Evolutionary conservation across 2,329 filamentous ascomycete species (phyloP), one percentile per base, ranked within the genome.

Genomic region (Pezizomycotina sp.): DNA sequence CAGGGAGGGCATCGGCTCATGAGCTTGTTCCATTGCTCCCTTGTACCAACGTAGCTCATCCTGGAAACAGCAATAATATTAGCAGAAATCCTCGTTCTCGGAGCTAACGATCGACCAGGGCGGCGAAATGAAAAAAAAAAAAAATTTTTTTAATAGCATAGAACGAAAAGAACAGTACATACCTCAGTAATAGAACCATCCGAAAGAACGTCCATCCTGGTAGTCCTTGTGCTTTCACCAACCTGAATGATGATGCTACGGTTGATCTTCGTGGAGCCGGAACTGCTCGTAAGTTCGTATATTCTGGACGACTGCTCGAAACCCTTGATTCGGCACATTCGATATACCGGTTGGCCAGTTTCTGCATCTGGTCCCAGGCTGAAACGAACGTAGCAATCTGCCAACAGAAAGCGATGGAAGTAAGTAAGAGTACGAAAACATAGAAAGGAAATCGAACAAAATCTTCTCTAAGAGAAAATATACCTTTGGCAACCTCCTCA

Each of bases 251-350:
- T 34, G 23, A 37, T 37, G 12, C 40, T 44, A 12, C 41, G 41
- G 4, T 37, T 31, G 19, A 34, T 39, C 33, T 44, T 44, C 25
- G 34, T 40, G 6, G 36, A 22, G 5, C 24, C 15, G 30, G 28
- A 34, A 24, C 27, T 34, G 22, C 38, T 34, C 27, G 40, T 31
- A 9, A 36, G 33, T 21, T 34, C 24, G 23, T 43, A 34, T 35
- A 39, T 13, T 28, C 4, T 13, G 15, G 23, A 6, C 4, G 22
- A 22, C 4, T 6, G 16, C 15, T 16, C 21, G 15, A 46, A 63
- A 82, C 82, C 74, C 60, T 89, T 92, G 53, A 98, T 83, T 42
- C 78, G 61, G 19, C 77, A 78, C 69, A 98, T 77, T 42, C 86
- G 77, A 57, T 98, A 98, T 47, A 80, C 69, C 44, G 78, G 77